Evolutionary conservation across 2,329 filamentous ascomycete species (phyloP).

Genomic region (Sordariomycetes sp.): DNA sequence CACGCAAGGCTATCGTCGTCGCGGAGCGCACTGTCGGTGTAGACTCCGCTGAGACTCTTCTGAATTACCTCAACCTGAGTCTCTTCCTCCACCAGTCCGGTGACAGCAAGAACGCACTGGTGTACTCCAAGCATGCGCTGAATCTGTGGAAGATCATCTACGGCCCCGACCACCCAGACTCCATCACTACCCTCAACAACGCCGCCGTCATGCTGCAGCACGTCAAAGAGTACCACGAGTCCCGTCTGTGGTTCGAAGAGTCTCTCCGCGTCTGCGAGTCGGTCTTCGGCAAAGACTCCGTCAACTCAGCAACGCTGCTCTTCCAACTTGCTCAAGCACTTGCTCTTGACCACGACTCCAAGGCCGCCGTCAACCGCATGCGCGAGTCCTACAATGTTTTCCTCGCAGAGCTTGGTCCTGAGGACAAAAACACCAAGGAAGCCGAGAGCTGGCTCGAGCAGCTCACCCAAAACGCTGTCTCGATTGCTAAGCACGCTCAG

Average conservation of each 20-base stretch:
- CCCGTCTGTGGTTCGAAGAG: slow-evolving; percentile 92
- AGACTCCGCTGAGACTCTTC: slow-evolving; percentile 85
- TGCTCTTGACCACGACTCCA: slow-evolving; percentile 90
- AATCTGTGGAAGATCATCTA: slow-evolving; percentile 97
- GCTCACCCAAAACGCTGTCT: slow-evolving; percentile 89
- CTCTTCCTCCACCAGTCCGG: slow-evolving; percentile 88
- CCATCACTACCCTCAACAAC: slow-evolving; percentile 98
- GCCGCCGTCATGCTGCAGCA: slow-evolving; percentile 97
- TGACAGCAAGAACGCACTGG: slow-evolving; percentile 79
- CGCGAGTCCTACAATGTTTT: slow-evolving; percentile 96
- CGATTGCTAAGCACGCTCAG: slow-evolving; percentile 88
- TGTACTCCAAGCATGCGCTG: slow-evolving; percentile 85
- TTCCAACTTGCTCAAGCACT: slow-evolving; percentile 97
- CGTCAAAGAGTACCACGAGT: slow-evolving; percentile 90
- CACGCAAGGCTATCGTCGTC: slow-evolving; percentile 93
- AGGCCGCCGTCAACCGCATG: slow-evolving; percentile 87
- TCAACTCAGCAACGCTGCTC: slow-evolving; percentile 88
- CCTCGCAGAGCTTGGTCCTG: slow-evolving; percentile 72
- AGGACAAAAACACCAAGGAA: slow-evolving; percentile 97
- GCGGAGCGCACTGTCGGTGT: slow-evolving; percentile 89
- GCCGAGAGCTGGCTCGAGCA: slow-evolving; percentile 95
- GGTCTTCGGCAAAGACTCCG: slow-evolving; percentile 79
- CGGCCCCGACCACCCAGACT: slow-evolving; percentile 86
- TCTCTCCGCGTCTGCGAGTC: slow-evolving; percentile 83
- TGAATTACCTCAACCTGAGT: slow-evolving; percentile 92